Evolutionary conservation across 768 basidiomycete genomes (phyloP), one percentile per base, ranked within the genome.

Genomic region (Mycena olivaceomarginata): DNA sequence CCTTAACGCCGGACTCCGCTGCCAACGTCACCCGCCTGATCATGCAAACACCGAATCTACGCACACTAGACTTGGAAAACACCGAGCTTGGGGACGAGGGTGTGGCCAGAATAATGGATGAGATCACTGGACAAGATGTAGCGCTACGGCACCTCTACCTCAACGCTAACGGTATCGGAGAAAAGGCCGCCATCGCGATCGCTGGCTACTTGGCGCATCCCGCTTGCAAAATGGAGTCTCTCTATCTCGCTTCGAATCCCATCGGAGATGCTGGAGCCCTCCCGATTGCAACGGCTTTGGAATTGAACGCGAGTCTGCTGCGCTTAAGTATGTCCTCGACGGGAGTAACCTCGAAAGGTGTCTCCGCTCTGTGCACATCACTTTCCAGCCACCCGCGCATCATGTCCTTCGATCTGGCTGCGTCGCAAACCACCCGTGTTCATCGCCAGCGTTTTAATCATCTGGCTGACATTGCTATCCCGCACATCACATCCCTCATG

Each of bases 51-150:
- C 76, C 77, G 40, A 64, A 69, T 16, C 37, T 80, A n/a, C 68
- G 74, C 20, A 80, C 79, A n/a, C 71, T 80, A 1, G 77, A 80
- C 56, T 41, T 80, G 59, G 77, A 78, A n/a, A 70, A 74, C n/a
- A 77, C 73, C 6, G 77, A 75, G 45, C 74, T 80, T 2, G 79
- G 79, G 11, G 66, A 80, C 64, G 64, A 62, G 8, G 79, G 77
- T 2, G 77, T 76, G 4, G 72, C 70, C 2, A 13, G 62, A 13
- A 20, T 80, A 16, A 72, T 80, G 65, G n/a, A 25, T 16, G 72
- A 41, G 51, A 65, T 80, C 25, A 73, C 72, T n/a, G 73, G 67
- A 1, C 53, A 62, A 20, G 67, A 71, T n/a, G 3, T 80, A 4
- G 64, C 76, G 9, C 53, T 80, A 39, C 72, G 77, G 22, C 37